These are phyloP conservation scores for Aspergillus unguis DNA, from an alignment of 2,329 filamentous ascomycete genomes.

Conservation along the genomic window DNA sequence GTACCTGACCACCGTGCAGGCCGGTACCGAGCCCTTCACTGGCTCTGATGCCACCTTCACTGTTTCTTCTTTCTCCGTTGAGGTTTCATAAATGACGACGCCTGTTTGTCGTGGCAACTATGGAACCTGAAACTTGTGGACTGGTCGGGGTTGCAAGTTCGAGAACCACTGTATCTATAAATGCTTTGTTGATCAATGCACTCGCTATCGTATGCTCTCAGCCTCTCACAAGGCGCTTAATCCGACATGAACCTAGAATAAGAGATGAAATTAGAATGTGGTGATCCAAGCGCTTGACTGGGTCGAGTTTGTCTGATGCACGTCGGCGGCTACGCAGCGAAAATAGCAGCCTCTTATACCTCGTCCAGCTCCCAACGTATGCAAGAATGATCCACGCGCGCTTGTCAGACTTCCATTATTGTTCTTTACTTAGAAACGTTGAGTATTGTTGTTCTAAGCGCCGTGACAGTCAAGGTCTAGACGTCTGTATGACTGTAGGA, in stretches of 20 bases:
- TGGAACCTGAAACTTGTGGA: neutral
- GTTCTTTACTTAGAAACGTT: slow-evolving; percentile 5
- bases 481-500: neutral
- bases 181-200: slow-evolving; percentile 1
- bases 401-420: neutral
- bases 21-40: slow-evolving; percentile 38
- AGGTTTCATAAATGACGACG: slow-evolving; percentile 21
- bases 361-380: neutral
- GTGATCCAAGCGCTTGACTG: slow-evolving; percentile 1
- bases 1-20: slow-evolving; percentile 51
- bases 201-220: neutral
- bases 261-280: neutral
- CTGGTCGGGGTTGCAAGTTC: neutral
- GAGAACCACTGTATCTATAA: neutral
- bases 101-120: neutral
- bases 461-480: neutral
- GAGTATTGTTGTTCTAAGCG: neutral
- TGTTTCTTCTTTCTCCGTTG: slow-evolving; percentile 30
- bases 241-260: neutral
- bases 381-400: neutral
- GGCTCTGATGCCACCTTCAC: slow-evolving; percentile 27
- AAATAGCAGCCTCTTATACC: slow-evolving; percentile 2
- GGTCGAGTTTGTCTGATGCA: slow-evolving; percentile 3
- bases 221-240: neutral
- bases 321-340: slow-evolving; percentile 3